Percentiles rank a stretch among this genome's conserved stretches.
These are phyloP conservation scores for Chloroidium sp. DNA, from an alignment of 163 green algal species.

Conservation along the genomic window DNA sequence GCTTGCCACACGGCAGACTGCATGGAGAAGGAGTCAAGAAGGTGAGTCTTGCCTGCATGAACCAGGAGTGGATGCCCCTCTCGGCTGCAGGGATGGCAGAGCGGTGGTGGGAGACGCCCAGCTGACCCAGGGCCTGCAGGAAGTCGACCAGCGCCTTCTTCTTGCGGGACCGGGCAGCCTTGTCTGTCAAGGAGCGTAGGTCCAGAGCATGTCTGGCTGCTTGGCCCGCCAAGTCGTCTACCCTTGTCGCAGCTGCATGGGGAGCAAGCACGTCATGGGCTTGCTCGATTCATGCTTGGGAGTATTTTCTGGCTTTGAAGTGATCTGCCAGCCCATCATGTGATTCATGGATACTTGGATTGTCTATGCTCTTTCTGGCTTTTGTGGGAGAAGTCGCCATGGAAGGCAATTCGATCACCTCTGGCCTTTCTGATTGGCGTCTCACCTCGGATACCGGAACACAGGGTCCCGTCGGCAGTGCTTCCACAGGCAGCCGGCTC, in stretches of 20 bases:
- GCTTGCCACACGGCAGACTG: background rate
- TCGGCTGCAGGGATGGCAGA: slow-evolving; percentile 35
- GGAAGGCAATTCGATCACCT: no score
- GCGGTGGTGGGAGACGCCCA: slow-evolving; percentile 53
- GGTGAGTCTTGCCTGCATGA: slow-evolving; percentile 25
- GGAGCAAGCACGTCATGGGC: background rate
- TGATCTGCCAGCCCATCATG: background rate
- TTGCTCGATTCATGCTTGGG: background rate
- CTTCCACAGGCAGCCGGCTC: no score
- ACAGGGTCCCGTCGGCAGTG: no score
- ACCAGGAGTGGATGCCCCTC: slow-evolving; percentile 56
- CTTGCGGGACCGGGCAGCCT: slow-evolving; percentile 69
- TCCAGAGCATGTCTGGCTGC: slow-evolving; percentile 40
- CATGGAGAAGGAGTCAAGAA: background rate
- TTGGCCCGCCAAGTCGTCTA: slow-evolving; percentile 45
- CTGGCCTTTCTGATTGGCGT: no score
- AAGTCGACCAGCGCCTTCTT: slow-evolving; percentile 84
- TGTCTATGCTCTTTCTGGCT: no score
- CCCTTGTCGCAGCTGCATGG: slow-evolving; percentile 7
- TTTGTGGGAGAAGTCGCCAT: no score
- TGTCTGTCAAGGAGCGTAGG: slow-evolving; percentile 44
- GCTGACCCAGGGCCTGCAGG: slow-evolving; percentile 41
- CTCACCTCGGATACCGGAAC: no score
- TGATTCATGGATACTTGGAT: no score
- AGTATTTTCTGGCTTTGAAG: background rate